A percentile compares a stretch with the other conserved stretches of the same genome.
Conservation (phyloP, 345 rosid genomes). For the Camelina hispida region DNA sequence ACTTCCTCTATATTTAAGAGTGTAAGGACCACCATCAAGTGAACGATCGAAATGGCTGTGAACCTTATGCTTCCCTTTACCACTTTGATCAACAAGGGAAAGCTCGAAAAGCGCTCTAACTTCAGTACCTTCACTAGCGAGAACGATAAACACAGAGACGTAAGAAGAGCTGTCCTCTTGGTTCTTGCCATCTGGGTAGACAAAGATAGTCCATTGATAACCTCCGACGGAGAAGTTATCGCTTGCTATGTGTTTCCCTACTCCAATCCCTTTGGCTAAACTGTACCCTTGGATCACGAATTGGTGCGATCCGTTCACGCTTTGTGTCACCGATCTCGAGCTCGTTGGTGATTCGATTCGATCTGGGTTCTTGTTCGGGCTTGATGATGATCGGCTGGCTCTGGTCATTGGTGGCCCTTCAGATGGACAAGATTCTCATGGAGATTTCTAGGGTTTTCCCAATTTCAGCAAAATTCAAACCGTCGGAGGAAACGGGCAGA, state of each 20-base stretch:
- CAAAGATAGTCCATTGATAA: constrained; percentile 86
- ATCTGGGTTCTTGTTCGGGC: constrained; percentile 25
- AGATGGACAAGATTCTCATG: neutral
- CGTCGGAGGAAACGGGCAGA: neutral
- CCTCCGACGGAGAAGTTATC: constrained; percentile 86
- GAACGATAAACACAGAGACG: constrained; percentile 82
- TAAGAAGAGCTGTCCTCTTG: constrained; percentile 72
- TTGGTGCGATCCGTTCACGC: constrained; percentile 79
- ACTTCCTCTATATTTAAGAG: constrained; percentile 81
- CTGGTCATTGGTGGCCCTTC: neutral
- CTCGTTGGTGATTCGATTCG: constrained; percentile 40
- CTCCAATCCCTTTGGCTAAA: constrained; percentile 77
- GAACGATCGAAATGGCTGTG: constrained; percentile 92
- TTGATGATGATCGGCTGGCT: neutral
- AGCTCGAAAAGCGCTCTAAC: constrained; percentile 89
- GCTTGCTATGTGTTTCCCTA: constrained; percentile 80
- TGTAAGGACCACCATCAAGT: constrained; percentile 79
- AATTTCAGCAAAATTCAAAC: constrained; percentile 1
- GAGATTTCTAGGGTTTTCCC: neutral
- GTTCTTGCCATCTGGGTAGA: constrained; percentile 92
- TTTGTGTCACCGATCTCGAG: constrained; percentile 72
- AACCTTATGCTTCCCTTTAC: constrained; percentile 81
- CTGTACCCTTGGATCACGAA: constrained; percentile 83
- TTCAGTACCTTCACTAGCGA: constrained; percentile 88
- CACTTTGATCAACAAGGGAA: constrained; percentile 88